Percentiles rank a stretch among this genome's conserved stretches.
These are phyloP conservation scores for Naganishia cerealis DNA, from an alignment of 1,284 basidiomycete species.

Conservation along the genomic window DNA sequence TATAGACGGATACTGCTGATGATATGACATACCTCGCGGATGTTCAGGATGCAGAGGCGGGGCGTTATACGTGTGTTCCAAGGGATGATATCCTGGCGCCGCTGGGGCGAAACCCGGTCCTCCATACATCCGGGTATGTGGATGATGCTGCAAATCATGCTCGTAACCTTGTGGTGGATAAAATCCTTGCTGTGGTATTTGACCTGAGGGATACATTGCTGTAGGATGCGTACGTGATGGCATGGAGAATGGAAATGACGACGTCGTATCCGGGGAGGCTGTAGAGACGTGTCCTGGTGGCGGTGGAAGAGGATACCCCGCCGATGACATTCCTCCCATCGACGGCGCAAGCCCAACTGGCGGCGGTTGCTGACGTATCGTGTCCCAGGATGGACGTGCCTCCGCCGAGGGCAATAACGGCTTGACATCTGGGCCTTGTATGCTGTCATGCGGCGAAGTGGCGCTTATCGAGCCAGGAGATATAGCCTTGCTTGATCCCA, in stretches of 20 bases:
- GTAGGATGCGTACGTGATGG: not conserved
- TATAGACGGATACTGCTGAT: not conserved
- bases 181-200: not conserved
- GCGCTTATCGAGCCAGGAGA: not conserved
- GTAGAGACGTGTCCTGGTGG: not conserved
- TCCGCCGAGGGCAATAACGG: not conserved
- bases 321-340: not conserved
- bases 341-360: not conserved
- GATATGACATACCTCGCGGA: not conserved
- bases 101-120: not conserved
- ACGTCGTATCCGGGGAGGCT: not conserved
- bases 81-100: not conserved
- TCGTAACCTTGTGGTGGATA: not conserved
- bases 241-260: not conserved
- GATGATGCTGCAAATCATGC: not conserved
- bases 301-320: not conserved
- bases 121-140: not conserved
- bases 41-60: not conserved
- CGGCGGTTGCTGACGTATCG: not conserved
- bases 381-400: not conserved
- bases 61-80: not conserved
- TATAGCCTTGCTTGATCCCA: too few species aligned
- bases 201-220: not conserved
- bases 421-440: not conserved
- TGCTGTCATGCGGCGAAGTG: not conserved